phyloP scores from a whole-genome alignment of 768 basidiomycete genomes.

The Rhizopogon vesiculosus region DNA sequence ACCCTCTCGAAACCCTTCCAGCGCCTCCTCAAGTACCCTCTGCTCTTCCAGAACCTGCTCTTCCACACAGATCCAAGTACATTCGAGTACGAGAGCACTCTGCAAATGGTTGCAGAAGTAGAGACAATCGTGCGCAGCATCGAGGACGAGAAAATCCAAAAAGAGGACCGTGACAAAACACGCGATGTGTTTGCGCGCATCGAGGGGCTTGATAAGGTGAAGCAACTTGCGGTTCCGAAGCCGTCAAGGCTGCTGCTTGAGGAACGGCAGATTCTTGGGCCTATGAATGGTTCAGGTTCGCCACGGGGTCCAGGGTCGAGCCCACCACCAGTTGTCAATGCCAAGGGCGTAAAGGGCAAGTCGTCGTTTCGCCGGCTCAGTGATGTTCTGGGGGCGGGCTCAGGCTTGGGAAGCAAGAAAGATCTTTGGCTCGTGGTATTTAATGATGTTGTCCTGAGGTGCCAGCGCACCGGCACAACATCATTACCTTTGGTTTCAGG shows the following conservation, averaged over 20 bases:
- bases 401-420: slow-evolving; percentile 62
- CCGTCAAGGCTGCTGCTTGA: slow-evolving; percentile 83
- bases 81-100: slow-evolving; percentile 93
- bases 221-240: slow-evolving; percentile 88
- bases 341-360: slow-evolving; percentile 70
- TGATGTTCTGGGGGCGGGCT: slow-evolving; percentile 70
- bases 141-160: slow-evolving; percentile 96
- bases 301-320: slow-evolving; percentile 27
- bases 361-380: slow-evolving; percentile 86
- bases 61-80: slow-evolving; percentile 97
- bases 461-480: slow-evolving; percentile 87
- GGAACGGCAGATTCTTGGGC: slow-evolving; percentile 52
- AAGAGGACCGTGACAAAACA: slow-evolving; percentile 94
- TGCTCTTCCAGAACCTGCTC: slow-evolving; percentile 95
- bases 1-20: slow-evolving; percentile 97
- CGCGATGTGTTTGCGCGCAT: slow-evolving; percentile 94
- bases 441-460: slow-evolving; percentile 92
- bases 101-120: slow-evolving; percentile 96
- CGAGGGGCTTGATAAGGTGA: slow-evolving; percentile 92
- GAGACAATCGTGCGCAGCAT: slow-evolving; percentile 95
- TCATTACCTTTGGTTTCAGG: slow-evolving; percentile 71
- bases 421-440: slow-evolving; percentile 95
- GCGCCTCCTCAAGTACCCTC: slow-evolving; percentile 91
- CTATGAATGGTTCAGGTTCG: slow-evolving; percentile 9
- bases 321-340: slow-evolving; percentile 30